A percentile compares a stretch with the other conserved stretches of the same genome.
Conservation (phyloP, 805 yeast genomes). For the Metschnikowia hibisci region DNA sequence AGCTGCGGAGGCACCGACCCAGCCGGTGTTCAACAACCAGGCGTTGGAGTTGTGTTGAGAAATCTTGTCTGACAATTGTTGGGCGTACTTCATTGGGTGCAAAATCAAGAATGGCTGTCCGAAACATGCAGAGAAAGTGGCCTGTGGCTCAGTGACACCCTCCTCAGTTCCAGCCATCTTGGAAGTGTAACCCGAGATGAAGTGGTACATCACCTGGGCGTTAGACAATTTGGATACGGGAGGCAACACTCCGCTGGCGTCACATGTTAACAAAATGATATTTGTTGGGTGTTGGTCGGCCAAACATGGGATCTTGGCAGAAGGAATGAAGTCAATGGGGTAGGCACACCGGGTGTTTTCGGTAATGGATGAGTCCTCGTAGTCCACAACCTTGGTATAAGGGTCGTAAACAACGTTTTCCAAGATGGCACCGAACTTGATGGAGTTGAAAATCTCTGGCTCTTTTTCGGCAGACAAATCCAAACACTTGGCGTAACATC, state of each 20-base stretch:
- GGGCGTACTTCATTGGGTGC: slow-evolving; percentile 97
- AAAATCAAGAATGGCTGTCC: slow-evolving; percentile 98
- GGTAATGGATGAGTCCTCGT: slow-evolving; percentile 74
- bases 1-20: slow-evolving; percentile 93
- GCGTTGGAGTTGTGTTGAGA: slow-evolving; percentile 84
- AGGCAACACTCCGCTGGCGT: slow-evolving; percentile 96
- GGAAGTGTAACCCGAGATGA: slow-evolving; percentile 96
- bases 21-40: slow-evolving; percentile 96
- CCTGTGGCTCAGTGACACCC: slow-evolving; percentile 97
- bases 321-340: slow-evolving; percentile 95
- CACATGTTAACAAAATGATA: slow-evolving; percentile 90
- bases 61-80: slow-evolving; percentile 92
- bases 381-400: slow-evolving; percentile 76
- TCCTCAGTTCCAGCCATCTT: slow-evolving; percentile 99
- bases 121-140: slow-evolving; percentile 96
- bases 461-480: slow-evolving; percentile 87
- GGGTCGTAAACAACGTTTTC: slow-evolving; percentile 91
- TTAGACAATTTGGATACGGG: slow-evolving; percentile 92
- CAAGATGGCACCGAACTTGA: slow-evolving; percentile 88
- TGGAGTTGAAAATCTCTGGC: slow-evolving; percentile 95
- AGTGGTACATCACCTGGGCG: slow-evolving; percentile 98
- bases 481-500: slow-evolving; percentile 97
- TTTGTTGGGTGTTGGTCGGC: slow-evolving; percentile 90
- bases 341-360: slow-evolving; percentile 98
- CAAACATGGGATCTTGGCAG: slow-evolving; percentile 92